Base-by-base conservation (phyloP, 768 basidiomycete species). In the Termitomyces sp. region DNA sequence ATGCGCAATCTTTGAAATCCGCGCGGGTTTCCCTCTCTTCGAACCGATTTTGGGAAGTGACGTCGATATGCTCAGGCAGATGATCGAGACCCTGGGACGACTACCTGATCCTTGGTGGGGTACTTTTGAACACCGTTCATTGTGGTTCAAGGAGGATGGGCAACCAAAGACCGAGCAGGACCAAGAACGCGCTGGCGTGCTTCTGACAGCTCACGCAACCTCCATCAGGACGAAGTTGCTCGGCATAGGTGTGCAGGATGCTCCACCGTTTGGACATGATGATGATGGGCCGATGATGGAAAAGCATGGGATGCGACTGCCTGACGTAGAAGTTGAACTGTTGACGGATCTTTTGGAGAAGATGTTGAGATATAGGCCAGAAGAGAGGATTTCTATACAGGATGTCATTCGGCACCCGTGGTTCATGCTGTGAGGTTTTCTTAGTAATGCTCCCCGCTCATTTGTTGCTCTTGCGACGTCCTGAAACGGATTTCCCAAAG, bases 101-200 rank as follows among this genome's bases (percentile, higher is more conserved):
- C 66, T 76, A 14, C 77, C 76, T 9, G 72, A 75, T 13, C 74
- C 74, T 5, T 76, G 73, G 77, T 77, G 76, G 76, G 59, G 43
- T 36, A 46, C 66, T 7, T 78, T 68, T 46, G 64, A 69, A 54
- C 49, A 65, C 6, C 69, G 68, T 22, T 14, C 24, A 6, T 46
- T 57, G 22, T 76, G 72, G 74, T 77, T 77, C 56, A 68, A 76
- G 20, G 74, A 72, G 55, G 63, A 68, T 42, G 74, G 72, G 27
- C 53, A 69, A 55, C 70, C 70, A 26, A 73, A 70, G 63, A 54
- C 37, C 46, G 59, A 56, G 53, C 54, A 67, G 59, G 66, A 56
- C 46, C 68, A 71, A 55, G 58, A 66, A 59, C 52, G 37, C 9
- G n/a, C 26, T 29, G 39, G 52, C 7, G 60, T 64, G n/a, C 53